Evolutionary conservation across 768 basidiomycete genomes (phyloP).

Genomic region (Leucosporidium scottii): DNA sequence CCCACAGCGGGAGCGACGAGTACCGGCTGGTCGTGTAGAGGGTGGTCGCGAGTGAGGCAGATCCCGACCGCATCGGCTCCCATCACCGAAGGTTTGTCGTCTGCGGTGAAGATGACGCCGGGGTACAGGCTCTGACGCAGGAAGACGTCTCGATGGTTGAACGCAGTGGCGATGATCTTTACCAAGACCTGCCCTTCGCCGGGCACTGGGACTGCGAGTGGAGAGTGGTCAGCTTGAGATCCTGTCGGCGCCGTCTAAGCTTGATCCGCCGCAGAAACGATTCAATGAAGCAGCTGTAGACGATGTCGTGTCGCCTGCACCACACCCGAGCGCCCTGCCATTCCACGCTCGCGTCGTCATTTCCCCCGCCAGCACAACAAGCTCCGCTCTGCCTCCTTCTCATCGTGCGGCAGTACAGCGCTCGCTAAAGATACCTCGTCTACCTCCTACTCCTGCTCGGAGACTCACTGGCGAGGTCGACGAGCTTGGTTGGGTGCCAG

Average conservation of each 20-base stretch:
- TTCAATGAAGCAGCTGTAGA: too few species aligned
- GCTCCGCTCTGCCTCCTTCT: too few species aligned
- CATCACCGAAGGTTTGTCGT: conserved; percentile 20
- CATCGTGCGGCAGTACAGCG: too few species aligned
- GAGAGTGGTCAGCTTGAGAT: too few species aligned
- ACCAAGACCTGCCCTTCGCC: conserved; percentile 47
- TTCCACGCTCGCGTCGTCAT: too few species aligned
- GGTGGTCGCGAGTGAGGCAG: conserved; percentile 29
- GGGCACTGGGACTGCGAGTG: conserved; percentile 44
- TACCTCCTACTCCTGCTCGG: conserved; percentile 43
- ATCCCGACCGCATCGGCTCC: conserved; percentile 37
- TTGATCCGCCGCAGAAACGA: too few species aligned
- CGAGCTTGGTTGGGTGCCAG: conserved; percentile 21
- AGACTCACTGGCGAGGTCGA: conserved; percentile 42
- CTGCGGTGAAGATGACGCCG: conserved; percentile 28
- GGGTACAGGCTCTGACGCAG: conserved; percentile 42
- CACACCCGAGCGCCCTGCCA: too few species aligned
- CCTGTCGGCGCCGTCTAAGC: too few species aligned
- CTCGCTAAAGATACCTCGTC: too few species aligned
- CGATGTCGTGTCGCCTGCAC: too few species aligned
- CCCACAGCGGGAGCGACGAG: conserved; percentile 20
- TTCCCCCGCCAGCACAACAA: too few species aligned
- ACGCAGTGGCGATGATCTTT: conserved; percentile 52
- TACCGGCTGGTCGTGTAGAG: conserved; percentile 25
- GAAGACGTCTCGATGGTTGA: conserved; percentile 63